These are phyloP conservation scores for Trypethelium eluteriae DNA, from an alignment of 495 filamentous ascomycete species.

Conservation along the genomic window DNA sequence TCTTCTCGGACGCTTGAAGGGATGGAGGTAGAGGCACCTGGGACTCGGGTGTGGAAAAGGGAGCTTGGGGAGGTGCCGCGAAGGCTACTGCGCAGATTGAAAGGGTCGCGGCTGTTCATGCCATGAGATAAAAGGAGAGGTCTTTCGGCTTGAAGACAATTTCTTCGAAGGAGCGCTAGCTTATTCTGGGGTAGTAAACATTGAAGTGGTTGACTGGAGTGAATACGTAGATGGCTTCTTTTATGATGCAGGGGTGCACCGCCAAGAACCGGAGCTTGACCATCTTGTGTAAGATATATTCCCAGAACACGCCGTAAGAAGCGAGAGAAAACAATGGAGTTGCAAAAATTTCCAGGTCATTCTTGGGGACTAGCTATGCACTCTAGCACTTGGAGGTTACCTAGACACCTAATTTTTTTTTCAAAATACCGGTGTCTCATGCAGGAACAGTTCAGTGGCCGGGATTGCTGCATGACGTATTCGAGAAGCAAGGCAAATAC, in stretches of 20 bases:
- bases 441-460: too few species aligned
- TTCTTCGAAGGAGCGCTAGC: background rate
- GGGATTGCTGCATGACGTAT: too few species aligned
- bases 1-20: conserved; percentile 28
- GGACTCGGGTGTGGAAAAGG: conserved; percentile 14
- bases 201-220: background rate
- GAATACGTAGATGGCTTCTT: conserved; percentile 6
- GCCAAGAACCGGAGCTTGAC: background rate
- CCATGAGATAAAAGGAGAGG: conserved; percentile 11
- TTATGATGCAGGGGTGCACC: background rate
- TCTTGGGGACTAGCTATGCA: too few species aligned
- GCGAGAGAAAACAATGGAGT: conserved; percentile 15
- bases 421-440: too few species aligned
- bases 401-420: too few species aligned
- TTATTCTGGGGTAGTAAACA: background rate
- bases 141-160: background rate
- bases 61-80: conserved; percentile 18
- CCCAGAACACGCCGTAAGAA: background rate
- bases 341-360: too few species aligned
- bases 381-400: too few species aligned
- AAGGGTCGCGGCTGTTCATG: conserved; percentile 35
- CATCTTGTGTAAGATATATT: background rate
- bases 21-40: conserved; percentile 30
- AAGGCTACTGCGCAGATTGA: conserved; percentile 28
- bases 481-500: too few species aligned